A percentile compares a stretch with the other conserved stretches of the same genome.
These are phyloP conservation scores for Fusarium sp. DNA, from an alignment of 2,329 filamentous ascomycete species.

Conservation along the genomic window DNA sequence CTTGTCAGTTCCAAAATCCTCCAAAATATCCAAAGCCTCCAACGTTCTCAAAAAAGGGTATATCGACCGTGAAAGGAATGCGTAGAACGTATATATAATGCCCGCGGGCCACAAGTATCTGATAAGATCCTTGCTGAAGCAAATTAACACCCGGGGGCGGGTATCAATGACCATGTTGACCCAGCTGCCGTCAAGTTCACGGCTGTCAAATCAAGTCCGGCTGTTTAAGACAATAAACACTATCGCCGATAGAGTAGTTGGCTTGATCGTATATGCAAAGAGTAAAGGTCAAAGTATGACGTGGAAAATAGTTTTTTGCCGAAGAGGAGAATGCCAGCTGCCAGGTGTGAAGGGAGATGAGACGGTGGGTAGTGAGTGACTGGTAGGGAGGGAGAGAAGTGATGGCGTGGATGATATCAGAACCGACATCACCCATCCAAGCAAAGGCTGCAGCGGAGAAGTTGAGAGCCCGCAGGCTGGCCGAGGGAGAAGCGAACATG, in stretches of 20 bases:
- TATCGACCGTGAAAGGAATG: constrained; percentile 48
- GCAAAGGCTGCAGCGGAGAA: constrained; percentile 2
- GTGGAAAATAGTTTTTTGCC: constrained; percentile 31
- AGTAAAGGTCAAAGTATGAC: constrained; percentile 38
- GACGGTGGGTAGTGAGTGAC: constrained; percentile 11
- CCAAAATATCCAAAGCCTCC: constrained; percentile 40
- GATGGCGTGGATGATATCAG: not conserved
- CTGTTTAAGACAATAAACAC: constrained; percentile 49
- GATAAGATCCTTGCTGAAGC: constrained; percentile 20
- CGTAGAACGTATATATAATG: constrained; percentile 45
- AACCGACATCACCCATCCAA: constrained; percentile 7
- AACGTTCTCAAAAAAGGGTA: constrained; percentile 46
- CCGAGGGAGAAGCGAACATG: constrained; percentile 30
- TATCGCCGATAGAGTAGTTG: constrained; percentile 48
- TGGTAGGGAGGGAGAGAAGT: constrained; percentile 20
- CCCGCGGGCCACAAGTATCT: constrained; percentile 33
- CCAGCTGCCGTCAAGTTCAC: not conserved
- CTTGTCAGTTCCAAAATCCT: constrained; percentile 32
- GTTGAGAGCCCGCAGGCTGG: constrained; percentile 26
- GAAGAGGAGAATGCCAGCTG: constrained; percentile 44
- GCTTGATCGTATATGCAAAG: constrained; percentile 45
- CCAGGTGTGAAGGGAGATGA: constrained; percentile 9
- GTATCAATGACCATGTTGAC: constrained; percentile 26
- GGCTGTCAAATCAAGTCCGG: constrained; percentile 2
- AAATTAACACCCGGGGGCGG: constrained; percentile 32